A percentile compares a stretch with the other conserved stretches of the same genome.
phyloP scores from a whole-genome alignment of 1,284 basidiomycete species.

The Ceratorhiza oryzae-sativae region DNA sequence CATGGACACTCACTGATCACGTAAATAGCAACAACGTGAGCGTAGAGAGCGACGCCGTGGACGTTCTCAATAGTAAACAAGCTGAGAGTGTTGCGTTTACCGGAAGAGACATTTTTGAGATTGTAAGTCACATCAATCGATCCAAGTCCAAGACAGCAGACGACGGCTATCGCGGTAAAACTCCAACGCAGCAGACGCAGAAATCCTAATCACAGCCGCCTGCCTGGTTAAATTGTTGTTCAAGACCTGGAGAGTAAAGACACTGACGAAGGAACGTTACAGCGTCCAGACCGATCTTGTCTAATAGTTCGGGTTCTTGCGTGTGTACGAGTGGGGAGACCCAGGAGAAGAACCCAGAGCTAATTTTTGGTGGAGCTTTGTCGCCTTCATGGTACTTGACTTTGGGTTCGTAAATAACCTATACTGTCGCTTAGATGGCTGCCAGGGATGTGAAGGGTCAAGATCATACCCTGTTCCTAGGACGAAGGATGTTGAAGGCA shows the following conservation, averaged over 20 bases:
- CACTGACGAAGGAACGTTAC: constrained; percentile 80
- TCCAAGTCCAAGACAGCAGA: constrained; percentile 78
- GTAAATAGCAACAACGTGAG: constrained; percentile 78
- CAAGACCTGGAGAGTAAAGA: neutral
- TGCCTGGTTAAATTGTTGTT: neutral
- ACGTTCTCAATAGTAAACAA: constrained; percentile 84
- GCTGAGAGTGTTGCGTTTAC: constrained; percentile 66
- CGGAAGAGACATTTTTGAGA: constrained; percentile 61
- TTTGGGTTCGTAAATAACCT: constrained; percentile 88
- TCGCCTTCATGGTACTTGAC: constrained; percentile 84
- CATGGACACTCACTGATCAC: constrained; percentile 68
- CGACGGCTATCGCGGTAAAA: constrained; percentile 70
- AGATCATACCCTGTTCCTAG: constrained; percentile 71
- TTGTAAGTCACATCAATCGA: constrained; percentile 82
- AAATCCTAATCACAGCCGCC: constrained; percentile 55
- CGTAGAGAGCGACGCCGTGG: constrained; percentile 68
- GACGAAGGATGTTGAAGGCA: constrained; percentile 78
- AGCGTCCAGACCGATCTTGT: constrained; percentile 93
- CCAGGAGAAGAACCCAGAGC: constrained; percentile 86
- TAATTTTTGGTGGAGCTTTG: constrained; percentile 79
- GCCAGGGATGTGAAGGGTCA: neutral
- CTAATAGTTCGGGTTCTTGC: constrained; percentile 86
- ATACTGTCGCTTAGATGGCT: neutral
- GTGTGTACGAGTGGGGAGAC: constrained; percentile 83
- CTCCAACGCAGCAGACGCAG: constrained; percentile 84